Evolutionary conservation across 345 rosid genomes (phyloP), one percentile per base, ranked within the genome.

Genomic region (Eucalyptus decipiens): DNA sequence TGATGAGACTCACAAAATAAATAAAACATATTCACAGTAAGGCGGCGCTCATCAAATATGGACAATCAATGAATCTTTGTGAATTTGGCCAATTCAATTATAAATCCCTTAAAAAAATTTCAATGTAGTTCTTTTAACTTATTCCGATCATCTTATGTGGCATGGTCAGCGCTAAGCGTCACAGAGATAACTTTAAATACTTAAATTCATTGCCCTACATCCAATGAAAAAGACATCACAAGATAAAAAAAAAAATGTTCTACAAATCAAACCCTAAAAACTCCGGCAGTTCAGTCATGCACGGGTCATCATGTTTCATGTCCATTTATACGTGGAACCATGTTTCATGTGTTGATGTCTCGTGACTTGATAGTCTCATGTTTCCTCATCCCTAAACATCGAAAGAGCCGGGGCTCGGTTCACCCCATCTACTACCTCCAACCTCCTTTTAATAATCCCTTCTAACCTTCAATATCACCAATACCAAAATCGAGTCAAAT

Each of bases 71-170:
- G 1, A 13, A 3, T 6, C 28, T 76, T 76, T 72, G 21, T 76
- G 28, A 76, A 37, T 37, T 76, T 10, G 8, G 15, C 28, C 16
- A 52, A 52, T 52, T 52, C 58, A 19, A 21, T 52, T 4, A 52
- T 10, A 37, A 21, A 34, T 0, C 15, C 2, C 8, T 10, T 10
- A 1, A 37, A 2, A 21, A 34, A 18, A 0, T 18, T 34, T 6
- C 26, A 37, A 72, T 9, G 24, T 23, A 10, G 81, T 72, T 37
- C 8, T 72, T 72, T 3, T 6, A 8, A 12, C 2, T 1, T 2
- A 10, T 72, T 72, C 12, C 11, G 2, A 5, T 11, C 26, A 37
- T 72, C 4, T 4, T 19, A 37, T 1, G 2, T 3, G 45, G 42
- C 26, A 37, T 4, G 8, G 2, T n/a, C 1, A 8, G 7, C 7